These are phyloP conservation scores for Apophysomyces variabilis DNA, from an alignment of 371 early-diverging fungal species.

Conservation along the genomic window DNA sequence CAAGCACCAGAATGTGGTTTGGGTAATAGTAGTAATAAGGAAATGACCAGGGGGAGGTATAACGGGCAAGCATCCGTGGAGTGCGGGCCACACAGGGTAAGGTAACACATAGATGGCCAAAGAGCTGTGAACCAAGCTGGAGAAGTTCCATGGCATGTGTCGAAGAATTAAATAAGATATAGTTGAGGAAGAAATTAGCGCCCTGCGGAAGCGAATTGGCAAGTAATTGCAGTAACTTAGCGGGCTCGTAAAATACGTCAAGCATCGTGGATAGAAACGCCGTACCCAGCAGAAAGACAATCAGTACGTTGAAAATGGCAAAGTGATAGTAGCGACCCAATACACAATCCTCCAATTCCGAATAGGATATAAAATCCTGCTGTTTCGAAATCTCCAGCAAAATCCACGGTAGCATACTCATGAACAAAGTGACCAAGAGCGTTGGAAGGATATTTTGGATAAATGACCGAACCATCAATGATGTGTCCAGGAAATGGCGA, in stretches of 20 bases:
- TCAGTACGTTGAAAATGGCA: slow-evolving; percentile 87
- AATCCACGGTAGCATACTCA: slow-evolving; percentile 66
- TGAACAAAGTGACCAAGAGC: slow-evolving; percentile 65
- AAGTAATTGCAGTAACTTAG: slow-evolving; percentile 65
- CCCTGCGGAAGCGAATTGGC: slow-evolving; percentile 74
- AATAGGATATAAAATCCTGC: slow-evolving; percentile 64
- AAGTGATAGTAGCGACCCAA: slow-evolving; percentile 84
- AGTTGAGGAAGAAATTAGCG: slow-evolving; percentile 81
- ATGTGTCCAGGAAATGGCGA: slow-evolving; percentile 53
- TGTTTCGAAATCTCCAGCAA: slow-evolving; percentile 56
- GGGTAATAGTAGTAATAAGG: slow-evolving; percentile 73
- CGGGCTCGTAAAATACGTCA: slow-evolving; percentile 70
- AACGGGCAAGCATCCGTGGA: slow-evolving; percentile 67
- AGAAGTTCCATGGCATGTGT: slow-evolving; percentile 76
- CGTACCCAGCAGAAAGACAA: slow-evolving; percentile 83
- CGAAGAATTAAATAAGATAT: slow-evolving; percentile 72
- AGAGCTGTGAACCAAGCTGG: slow-evolving; percentile 62
- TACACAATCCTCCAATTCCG: slow-evolving; percentile 68
- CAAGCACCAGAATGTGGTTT: slow-evolving; percentile 77
- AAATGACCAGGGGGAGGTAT: slow-evolving; percentile 66
- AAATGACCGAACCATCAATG: slow-evolving; percentile 54
- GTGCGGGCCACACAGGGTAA: slow-evolving; percentile 64
- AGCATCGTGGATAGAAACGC: slow-evolving; percentile 76
- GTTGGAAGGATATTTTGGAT: slow-evolving; percentile 71
- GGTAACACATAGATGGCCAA: slow-evolving; percentile 55